Evolutionary conservation across 306 rosid genomes (phyloP), one percentile per base, ranked within the genome.

Genomic region (Sicyos baderoa): DNA sequence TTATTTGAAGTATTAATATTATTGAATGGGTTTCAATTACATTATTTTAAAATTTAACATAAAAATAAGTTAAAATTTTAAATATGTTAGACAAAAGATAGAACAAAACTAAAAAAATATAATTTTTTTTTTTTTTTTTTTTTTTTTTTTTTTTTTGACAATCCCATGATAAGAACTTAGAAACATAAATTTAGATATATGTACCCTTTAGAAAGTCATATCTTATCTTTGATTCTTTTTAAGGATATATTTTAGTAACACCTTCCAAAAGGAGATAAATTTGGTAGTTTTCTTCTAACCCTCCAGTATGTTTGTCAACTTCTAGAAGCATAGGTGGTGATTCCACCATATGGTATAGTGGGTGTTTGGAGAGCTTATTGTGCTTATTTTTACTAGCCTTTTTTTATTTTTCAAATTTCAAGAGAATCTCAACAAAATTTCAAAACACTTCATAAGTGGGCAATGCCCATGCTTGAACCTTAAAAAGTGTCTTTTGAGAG

Each of bases 301-400:
- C 8, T 40, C 68, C 51, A 40, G 44, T 42, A 44, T 35, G 25
- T 44, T 64, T 42, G 70, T 64, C 70, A 64, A 64, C 70, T 64
- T 64, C 70, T 64, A 64, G 70, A 64, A 64, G 53, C 70, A 64
- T 18, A 64, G 70, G 70, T 42, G 70, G 70, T 64, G 53, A 44
- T 42, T 44, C 70, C 70, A 64, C 70, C 70, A 64, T 6, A 44
- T 42, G 18, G 18, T 42, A 7, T 64, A 44, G 70, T 64, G 70
- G 70, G 35, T 12, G 18, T 44, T 64, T 64, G 54, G 6, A 44
- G 70, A 64, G 35, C 6, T 64, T 13, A 18, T 9, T 40, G 42
- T 40, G 3, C 19, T 63, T 60, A 9, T 35, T 19, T 64, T 17
- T 32, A 3, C 40, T 37, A 14, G 37, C 50, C 3, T 10, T 62